phyloP scores from a whole-genome alignment of 208 protist genomes.

The Balamuthia mandrillaris region DNA sequence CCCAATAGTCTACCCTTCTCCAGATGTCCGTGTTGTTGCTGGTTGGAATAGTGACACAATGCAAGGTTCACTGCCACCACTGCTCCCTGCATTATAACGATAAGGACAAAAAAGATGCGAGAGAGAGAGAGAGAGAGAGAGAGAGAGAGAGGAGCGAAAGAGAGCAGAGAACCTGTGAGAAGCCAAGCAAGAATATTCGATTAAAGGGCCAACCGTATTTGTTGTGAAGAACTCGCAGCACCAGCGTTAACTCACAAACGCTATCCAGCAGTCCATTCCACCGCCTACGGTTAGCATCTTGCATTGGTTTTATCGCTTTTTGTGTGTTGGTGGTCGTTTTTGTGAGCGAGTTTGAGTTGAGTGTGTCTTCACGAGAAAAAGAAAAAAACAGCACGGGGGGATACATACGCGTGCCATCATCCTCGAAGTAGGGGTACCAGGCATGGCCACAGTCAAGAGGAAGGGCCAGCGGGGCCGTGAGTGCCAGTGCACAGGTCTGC shows the following conservation, averaged over 20 bases:
- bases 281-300: neutral
- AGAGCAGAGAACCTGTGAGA: neutral
- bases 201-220: neutral
- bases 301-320: slow-evolving; percentile 4
- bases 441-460: slow-evolving; percentile 1
- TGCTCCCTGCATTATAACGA: neutral
- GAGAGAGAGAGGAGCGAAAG: neutral
- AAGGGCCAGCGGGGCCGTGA: neutral
- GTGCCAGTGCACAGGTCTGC: slow-evolving; percentile 1
- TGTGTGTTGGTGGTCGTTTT: no score
- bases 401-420: neutral
- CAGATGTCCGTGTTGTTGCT: no score
- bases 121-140: neutral
- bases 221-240: neutral
- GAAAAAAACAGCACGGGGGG: no score
- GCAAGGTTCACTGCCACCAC: neutral
- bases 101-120: no score
- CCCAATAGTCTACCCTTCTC: neutral
- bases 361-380: no score
- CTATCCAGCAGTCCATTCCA: neutral
- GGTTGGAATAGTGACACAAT: neutral
- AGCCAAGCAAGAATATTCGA: slow-evolving; percentile 4
- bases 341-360: no score
- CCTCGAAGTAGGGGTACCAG: slow-evolving; percentile 3
- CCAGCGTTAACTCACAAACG: neutral